Percentiles rank a stretch among this genome's conserved stretches.
phyloP scores from a whole-genome alignment of 1,139 yeast genomes.

The Taphrina sp. region DNA sequence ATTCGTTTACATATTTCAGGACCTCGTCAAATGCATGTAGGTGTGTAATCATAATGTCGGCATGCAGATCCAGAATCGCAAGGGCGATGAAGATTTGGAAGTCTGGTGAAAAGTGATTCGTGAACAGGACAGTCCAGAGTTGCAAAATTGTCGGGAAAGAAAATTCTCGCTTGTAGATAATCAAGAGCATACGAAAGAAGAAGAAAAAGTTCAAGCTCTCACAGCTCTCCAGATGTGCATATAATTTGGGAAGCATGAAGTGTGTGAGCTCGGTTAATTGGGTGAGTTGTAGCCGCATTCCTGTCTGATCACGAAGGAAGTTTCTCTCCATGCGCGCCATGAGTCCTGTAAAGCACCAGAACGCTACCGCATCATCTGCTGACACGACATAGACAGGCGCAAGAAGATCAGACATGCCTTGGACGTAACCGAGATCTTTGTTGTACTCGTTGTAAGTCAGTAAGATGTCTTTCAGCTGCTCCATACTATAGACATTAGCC shows the following conservation, averaged over 20 bases:
- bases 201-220: slow-evolving; percentile 88
- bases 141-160: slow-evolving; percentile 72
- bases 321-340: slow-evolving; percentile 94
- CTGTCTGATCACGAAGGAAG: slow-evolving; percentile 84
- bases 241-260: slow-evolving; percentile 81
- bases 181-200: slow-evolving; percentile 89
- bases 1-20: slow-evolving; percentile 85
- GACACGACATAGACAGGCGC: slow-evolving; percentile 79
- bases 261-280: slow-evolving; percentile 80
- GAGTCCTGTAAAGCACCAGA: slow-evolving; percentile 83
- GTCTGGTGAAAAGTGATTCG: slow-evolving; percentile 80
- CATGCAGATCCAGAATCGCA: slow-evolving; percentile 82
- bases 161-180: slow-evolving; percentile 93
- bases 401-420: slow-evolving; percentile 93
- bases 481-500: slow-evolving; percentile 57
- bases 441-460: slow-evolving; percentile 85
- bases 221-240: slow-evolving; percentile 77
- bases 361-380: slow-evolving; percentile 74
- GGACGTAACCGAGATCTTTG: slow-evolving; percentile 84
- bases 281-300: slow-evolving; percentile 85
- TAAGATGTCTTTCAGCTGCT: slow-evolving; percentile 70
- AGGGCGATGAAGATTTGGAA: slow-evolving; percentile 83
- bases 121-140: slow-evolving; percentile 93
- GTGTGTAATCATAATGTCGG: slow-evolving; percentile 71
- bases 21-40: slow-evolving; percentile 83